Conservation (phyloP, 352 stramenopile genomes). For the Phytophthora hybrid region DNA sequence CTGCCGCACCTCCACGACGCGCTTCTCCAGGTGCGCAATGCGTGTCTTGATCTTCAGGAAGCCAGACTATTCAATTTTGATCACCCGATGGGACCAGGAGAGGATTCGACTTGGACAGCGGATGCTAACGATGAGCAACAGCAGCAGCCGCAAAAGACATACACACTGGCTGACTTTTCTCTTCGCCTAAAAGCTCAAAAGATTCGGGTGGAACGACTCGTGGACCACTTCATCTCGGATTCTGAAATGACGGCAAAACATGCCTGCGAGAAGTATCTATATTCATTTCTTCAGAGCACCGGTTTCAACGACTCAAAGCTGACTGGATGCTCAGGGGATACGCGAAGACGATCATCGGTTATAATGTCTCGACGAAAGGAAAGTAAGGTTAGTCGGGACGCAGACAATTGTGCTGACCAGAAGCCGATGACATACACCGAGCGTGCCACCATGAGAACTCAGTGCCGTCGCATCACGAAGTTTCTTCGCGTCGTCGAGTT, state of each 20-base stretch:
- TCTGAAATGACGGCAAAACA: slow-evolving; percentile 66
- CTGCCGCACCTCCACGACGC: slow-evolving; percentile 84
- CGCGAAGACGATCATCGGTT: slow-evolving; percentile 23
- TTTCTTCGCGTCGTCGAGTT: slow-evolving; percentile 95
- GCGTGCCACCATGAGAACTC: slow-evolving; percentile 88
- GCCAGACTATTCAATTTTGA: slow-evolving; percentile 44
- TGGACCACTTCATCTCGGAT: slow-evolving; percentile 71
- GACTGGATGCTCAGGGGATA: slow-evolving; percentile 2
- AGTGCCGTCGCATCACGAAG: slow-evolving; percentile 92
- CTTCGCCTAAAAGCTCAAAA: slow-evolving; percentile 78
- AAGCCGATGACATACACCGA: slow-evolving; percentile 96
- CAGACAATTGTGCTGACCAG: slow-evolving; percentile 29
- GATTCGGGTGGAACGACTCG: slow-evolving; percentile 58
- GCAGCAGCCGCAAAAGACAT: slow-evolving; percentile 56
- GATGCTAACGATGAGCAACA: background rate
- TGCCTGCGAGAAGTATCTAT: slow-evolving; percentile 72
- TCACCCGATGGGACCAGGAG: slow-evolving; percentile 14
- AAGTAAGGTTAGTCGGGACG: background rate
- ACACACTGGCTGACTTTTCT: slow-evolving; percentile 85
- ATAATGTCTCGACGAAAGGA: slow-evolving; percentile 26
- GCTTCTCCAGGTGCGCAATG: slow-evolving; percentile 72
- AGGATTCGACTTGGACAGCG: background rate
- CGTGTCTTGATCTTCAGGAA: slow-evolving; percentile 66
- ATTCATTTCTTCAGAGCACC: slow-evolving; percentile 59
- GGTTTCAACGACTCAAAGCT: slow-evolving; percentile 56